A percentile compares a stretch with the other conserved stretches of the same genome.
Evolutionary conservation across 805 yeast species (phyloP).

Genomic region (Metschnikowia peoriensis): DNA sequence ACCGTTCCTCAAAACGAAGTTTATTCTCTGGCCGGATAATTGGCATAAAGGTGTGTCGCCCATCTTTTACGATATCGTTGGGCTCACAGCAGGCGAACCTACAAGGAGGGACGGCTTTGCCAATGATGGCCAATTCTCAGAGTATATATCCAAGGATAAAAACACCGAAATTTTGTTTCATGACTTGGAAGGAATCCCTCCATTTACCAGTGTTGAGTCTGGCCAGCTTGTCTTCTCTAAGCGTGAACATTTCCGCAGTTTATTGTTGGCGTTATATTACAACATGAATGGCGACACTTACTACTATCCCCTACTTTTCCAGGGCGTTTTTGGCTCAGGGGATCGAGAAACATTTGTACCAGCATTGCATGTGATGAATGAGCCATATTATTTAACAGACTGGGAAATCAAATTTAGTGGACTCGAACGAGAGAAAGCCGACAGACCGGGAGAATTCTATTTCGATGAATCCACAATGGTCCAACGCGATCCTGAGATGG

Average conservation of each 20-base stretch:
- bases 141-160: conserved; percentile 21
- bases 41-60: conserved; percentile 26
- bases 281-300: conserved; percentile 29
- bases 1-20: conserved; percentile 15
- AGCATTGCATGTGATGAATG: conserved; percentile 35
- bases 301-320: conserved; percentile 33
- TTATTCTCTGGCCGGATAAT: conserved; percentile 24
- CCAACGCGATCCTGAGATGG: conserved; percentile 30
- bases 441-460: conserved; percentile 10
- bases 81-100: conserved; percentile 18
- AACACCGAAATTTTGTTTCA: conserved; percentile 24
- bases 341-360: conserved; percentile 40
- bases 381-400: conserved; percentile 29
- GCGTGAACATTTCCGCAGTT: conserved; percentile 28
- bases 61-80: conserved; percentile 20
- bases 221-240: conserved; percentile 39
- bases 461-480: conserved; percentile 31
- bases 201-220: conserved; percentile 29
- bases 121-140: conserved; percentile 25
- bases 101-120: conserved; percentile 28
- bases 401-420: conserved; percentile 18
- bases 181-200: conserved; percentile 33
- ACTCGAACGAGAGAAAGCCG: conserved; percentile 2
- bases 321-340: conserved; percentile 34
- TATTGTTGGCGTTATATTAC: conserved; percentile 35